Percentiles rank a stretch among this genome's conserved stretches.
These are phyloP conservation scores for Vigna mungo DNA, from an alignment of 306 rosid genomes.

Conservation along the genomic window DNA sequence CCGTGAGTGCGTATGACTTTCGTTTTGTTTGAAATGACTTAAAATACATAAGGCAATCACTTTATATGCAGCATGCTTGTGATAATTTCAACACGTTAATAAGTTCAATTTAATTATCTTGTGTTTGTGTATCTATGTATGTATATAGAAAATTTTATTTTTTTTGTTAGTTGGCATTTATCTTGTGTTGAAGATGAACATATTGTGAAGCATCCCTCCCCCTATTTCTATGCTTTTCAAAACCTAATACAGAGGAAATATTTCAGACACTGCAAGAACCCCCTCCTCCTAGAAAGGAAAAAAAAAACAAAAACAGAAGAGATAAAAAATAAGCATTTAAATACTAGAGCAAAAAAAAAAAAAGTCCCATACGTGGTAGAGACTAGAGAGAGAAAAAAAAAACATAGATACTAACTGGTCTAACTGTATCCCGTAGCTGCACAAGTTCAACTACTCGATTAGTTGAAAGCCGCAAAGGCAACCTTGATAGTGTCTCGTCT, in stretches of 20 bases:
- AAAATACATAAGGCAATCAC: background rate
- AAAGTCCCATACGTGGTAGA: background rate
- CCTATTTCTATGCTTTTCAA: background rate
- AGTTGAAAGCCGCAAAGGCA: constrained; percentile 97
- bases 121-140: background rate
- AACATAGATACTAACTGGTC: constrained; percentile 76
- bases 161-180: background rate
- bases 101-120: background rate
- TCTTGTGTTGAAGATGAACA: background rate
- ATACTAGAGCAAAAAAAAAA: background rate
- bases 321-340: background rate
- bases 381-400: background rate
- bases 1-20: background rate
- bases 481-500: constrained; percentile 83
- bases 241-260: constrained; percentile 7
- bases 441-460: constrained; percentile 96
- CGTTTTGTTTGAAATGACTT: background rate
- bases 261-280: background rate
- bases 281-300: constrained; percentile 1
- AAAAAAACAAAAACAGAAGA: background rate
- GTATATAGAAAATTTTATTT: background rate
- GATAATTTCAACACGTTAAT: background rate
- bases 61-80: background rate
- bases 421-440: constrained; percentile 89
- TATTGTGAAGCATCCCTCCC: background rate